These are phyloP conservation scores for Begonia masoniana DNA, from an alignment of 306 rosid genomes.

Conservation along the genomic window DNA sequence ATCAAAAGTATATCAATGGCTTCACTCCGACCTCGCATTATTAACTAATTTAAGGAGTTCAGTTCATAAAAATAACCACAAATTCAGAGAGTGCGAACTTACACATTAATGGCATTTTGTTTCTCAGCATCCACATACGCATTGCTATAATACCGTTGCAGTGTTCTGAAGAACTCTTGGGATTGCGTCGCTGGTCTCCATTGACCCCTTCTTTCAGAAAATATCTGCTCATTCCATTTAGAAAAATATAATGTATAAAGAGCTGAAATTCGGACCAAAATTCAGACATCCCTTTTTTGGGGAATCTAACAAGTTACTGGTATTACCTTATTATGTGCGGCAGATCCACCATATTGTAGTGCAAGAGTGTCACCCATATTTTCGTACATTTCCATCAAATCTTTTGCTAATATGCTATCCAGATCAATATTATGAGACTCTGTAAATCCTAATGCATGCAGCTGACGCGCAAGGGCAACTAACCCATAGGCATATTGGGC, in stretches of 20 bases:
- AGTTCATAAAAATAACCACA: no score
- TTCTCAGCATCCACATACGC: constrained; percentile 65
- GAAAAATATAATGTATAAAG: not conserved
- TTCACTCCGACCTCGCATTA: not conserved
- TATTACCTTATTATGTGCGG: constrained; percentile 93
- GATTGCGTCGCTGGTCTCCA: constrained; percentile 96
- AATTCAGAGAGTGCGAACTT: constrained; percentile 13
- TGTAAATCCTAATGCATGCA: constrained; percentile 43
- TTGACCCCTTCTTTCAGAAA: constrained; percentile 88
- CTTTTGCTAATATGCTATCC: constrained; percentile 65
- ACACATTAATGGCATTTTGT: constrained; percentile 84
- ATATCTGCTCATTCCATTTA: constrained; percentile 44
- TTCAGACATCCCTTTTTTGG: no score
- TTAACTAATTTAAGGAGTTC: no score
- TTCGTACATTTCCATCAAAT: constrained; percentile 69
- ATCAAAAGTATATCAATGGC: constrained; percentile 1
- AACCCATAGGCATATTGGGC: constrained; percentile 90
- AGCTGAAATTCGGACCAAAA: no score
- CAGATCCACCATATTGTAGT: constrained; percentile 92
- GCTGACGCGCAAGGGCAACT: constrained; percentile 67
- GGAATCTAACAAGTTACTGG: not conserved
- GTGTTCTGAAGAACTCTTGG: constrained; percentile 71
- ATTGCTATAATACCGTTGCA: constrained; percentile 84
- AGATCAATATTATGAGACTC: constrained; percentile 53
- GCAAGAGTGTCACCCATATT: constrained; percentile 92